Evolutionary conservation across 805 yeast species (phyloP), one percentile per base, ranked within the genome.

Genomic region (Phaffomyces antillensis): DNA sequence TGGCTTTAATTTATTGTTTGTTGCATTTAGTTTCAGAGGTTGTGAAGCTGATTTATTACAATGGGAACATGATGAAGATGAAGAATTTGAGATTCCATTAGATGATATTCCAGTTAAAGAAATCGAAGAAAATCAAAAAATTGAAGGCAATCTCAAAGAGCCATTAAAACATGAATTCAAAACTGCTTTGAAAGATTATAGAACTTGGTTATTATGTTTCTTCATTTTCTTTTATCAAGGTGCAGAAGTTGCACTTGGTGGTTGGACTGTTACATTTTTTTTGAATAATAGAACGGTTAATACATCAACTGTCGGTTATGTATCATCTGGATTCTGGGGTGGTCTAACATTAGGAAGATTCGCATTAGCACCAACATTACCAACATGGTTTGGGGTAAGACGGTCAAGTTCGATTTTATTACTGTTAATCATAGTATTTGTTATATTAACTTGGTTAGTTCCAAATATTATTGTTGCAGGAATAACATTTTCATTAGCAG

Each of bases 281-380:
- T 66, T 76, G 33, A 74, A 70, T 24, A 75, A 76, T 50, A 65
- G 83, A 37, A 61, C 66, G 31, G 83, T 77, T 2, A 55, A 64
- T 42, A 51, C 59, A 4, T 45, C 54, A 1, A 54, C 68, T 10
- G 66, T 71, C 42, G 83, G 85, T 23, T 79, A 77, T 53, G 79
- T 78, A 20, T 72, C 81, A 0, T 73, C 83, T 11, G 86, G 85
- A 0, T 77, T 74, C 52, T 81, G 86, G 86, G 77, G 71, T 17
- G 87, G 87, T 15, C 61, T 81, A 28, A 76, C 85, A 0, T 35
- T 76, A 9, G 85, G 86, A 0, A 61, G 87, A 39, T 59, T 81
- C 23, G 42, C 68, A 3, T 61, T 80, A n/a, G 75, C 79, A 0
- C 61, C 68, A 17, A 50, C 58, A 1, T 52, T 71, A 13, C 69